A percentile compares a stretch with the other conserved stretches of the same genome.
These are phyloP conservation scores for Elymus sibiricus DNA, from an alignment of 176 grass and related monocot genomes.

Conservation along the genomic window DNA sequence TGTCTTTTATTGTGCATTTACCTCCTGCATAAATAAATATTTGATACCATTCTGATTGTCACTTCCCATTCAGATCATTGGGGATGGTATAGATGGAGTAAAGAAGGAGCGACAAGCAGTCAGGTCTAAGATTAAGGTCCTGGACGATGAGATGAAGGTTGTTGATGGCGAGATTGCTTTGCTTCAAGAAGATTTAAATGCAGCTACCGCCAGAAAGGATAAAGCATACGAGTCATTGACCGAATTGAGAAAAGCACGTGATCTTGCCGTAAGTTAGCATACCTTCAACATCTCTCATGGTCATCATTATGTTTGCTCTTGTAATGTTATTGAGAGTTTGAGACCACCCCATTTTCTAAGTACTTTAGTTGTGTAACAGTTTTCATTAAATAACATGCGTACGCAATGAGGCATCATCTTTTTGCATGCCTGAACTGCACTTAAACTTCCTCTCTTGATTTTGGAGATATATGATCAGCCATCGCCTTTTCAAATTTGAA, in stretches of 20 bases:
- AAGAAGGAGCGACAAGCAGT: slow-evolving; percentile 65
- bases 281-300: background rate
- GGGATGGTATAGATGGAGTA: slow-evolving; percentile 55
- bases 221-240: slow-evolving; percentile 44
- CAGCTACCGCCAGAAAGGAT: slow-evolving; percentile 54
- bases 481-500: background rate
- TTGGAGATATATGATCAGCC: background rate
- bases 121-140: slow-evolving; percentile 60
- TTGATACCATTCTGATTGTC: slow-evolving; percentile 12
- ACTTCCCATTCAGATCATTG: slow-evolving; percentile 35
- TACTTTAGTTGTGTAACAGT: slow-evolving; percentile 14
- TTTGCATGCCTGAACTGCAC: background rate
- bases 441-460: background rate
- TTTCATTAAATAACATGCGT: slow-evolving; percentile 4
- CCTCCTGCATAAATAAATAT: background rate
- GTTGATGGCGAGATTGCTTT: slow-evolving; percentile 37
- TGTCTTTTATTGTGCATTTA: slow-evolving; percentile 9
- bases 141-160: slow-evolving; percentile 54
- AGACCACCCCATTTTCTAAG: background rate
- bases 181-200: slow-evolving; percentile 47
- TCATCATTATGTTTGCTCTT: background rate
- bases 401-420: background rate
- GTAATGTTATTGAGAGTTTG: background rate
- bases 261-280: slow-evolving; percentile 40
- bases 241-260: slow-evolving; percentile 48